Evolutionary conservation across 176 grass and related monocot species (phyloP).

Genomic region (Zea luxurians): DNA sequence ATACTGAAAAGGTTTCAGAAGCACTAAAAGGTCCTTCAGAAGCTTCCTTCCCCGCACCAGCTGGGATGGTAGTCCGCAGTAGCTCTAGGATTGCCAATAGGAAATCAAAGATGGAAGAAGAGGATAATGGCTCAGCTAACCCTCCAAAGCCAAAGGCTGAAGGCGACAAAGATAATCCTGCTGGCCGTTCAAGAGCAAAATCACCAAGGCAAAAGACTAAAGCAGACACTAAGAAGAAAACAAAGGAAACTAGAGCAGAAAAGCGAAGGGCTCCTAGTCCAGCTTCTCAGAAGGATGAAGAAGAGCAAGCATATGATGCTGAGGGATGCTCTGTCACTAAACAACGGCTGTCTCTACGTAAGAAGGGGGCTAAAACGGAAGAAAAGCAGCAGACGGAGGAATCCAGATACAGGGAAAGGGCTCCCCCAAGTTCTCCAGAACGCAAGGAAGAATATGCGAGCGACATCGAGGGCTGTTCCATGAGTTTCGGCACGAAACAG

Average conservation of each 20-base stretch:
- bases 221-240: constrained; percentile 41
- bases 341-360: constrained; percentile 48
- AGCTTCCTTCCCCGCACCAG: constrained; percentile 23
- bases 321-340: constrained; percentile 60
- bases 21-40: constrained; percentile 36
- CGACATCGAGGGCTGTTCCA: constrained; percentile 67
- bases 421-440: constrained; percentile 29
- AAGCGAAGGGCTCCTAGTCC: constrained; percentile 8
- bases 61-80: constrained; percentile 47
- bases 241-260: constrained; percentile 16
- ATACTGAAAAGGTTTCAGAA: constrained; percentile 11
- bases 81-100: constrained; percentile 52
- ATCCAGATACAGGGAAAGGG: constrained; percentile 4
- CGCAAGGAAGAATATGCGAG: constrained; percentile 50
- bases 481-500: constrained; percentile 65
- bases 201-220: constrained; percentile 43
- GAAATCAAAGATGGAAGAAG: constrained; percentile 44
- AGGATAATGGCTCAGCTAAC: constrained; percentile 24
- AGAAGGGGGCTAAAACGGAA: constrained; percentile 37
- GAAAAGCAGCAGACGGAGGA: constrained; percentile 48
- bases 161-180: constrained; percentile 32
- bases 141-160: constrained; percentile 33
- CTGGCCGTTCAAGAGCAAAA: constrained; percentile 33
- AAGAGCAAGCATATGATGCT: constrained; percentile 41
- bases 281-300: constrained; percentile 36